phyloP scores from a whole-genome alignment of 2,329 filamentous ascomycete genomes.

The Sporothrix inflata region DNA sequence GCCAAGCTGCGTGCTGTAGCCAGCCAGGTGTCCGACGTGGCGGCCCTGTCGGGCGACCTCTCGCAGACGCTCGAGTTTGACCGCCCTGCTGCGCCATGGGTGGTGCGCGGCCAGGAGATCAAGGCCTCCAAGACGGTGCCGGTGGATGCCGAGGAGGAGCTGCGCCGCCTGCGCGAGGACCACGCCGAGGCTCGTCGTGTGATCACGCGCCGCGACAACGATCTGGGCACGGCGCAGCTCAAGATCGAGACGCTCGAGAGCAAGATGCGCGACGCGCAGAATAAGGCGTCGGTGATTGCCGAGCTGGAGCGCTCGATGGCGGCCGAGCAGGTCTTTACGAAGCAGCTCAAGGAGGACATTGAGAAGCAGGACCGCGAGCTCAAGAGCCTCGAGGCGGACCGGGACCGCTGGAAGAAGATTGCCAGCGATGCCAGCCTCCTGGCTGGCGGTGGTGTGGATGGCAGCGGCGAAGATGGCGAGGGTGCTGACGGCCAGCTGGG shows the following conservation, averaged over 20 bases:
- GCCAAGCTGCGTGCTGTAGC: conserved; percentile 68
- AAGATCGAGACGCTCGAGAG: conserved; percentile 93
- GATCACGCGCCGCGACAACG: conserved; percentile 75
- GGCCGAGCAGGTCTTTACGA: conserved; percentile 54
- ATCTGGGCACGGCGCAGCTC: conserved; percentile 82
- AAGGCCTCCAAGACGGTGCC: conserved; percentile 80
- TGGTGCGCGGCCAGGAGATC: conserved; percentile 77
- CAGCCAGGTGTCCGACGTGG: conserved; percentile 69
- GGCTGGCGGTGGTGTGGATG: conserved; percentile 37
- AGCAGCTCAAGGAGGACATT: conserved; percentile 63
- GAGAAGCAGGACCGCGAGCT: conserved; percentile 70
- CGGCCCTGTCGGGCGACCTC: conserved; percentile 69
- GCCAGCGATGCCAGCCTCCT: conserved; percentile 64
- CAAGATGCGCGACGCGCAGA: conserved; percentile 79
- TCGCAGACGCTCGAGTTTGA: conserved; percentile 80
- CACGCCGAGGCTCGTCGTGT: conserved; percentile 75
- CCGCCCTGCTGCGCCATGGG: conserved; percentile 76
- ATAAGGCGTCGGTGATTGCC: conserved; percentile 71
- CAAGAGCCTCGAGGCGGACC: conserved; percentile 65
- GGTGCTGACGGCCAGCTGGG: neutral
- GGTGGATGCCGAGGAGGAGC: conserved; percentile 81
- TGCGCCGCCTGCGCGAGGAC: conserved; percentile 78
- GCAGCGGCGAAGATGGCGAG: neutral
- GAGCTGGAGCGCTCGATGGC: conserved; percentile 65
- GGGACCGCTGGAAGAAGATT: conserved; percentile 72